These are phyloP conservation scores for Stromatinia cepivora DNA, from an alignment of 2,329 filamentous ascomycete genomes.

Conservation along the genomic window DNA sequence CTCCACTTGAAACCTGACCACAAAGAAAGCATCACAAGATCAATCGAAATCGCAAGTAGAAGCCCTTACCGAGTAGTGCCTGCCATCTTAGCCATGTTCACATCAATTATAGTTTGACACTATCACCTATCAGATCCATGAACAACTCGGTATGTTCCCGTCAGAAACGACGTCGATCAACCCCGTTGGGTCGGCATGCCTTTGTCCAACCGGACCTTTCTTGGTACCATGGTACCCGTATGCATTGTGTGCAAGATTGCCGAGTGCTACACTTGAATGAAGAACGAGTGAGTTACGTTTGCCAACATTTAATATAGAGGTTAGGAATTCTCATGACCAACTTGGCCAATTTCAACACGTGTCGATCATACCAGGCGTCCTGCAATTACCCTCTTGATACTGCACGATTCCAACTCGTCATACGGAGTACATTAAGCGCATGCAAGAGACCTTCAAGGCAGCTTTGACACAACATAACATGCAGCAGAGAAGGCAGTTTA, in stretches of 20 bases:
- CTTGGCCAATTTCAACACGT: not conserved
- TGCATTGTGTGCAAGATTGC: slow-evolving; percentile 2
- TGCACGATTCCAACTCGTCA: not conserved
- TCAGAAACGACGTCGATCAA: not conserved
- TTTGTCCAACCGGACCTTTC: not conserved
- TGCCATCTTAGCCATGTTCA: not conserved
- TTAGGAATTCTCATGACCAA: not conserved
- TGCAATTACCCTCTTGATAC: not conserved
- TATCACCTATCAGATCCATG: not conserved
- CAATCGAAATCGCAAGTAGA: not conserved
- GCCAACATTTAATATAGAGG: not conserved
- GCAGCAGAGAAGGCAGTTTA: not conserved
- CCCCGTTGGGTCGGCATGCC: not conserved
- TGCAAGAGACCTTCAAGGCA: not conserved
- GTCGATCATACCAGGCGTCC: not conserved
- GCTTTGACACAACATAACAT: not conserved
- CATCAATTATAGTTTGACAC: not conserved
- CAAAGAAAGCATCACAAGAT: not conserved
- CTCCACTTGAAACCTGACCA: not conserved
- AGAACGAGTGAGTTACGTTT: not conserved
- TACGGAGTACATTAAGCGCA: not conserved
- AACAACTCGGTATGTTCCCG: not conserved
- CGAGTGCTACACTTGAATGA: not conserved
- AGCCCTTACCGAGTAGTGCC: not conserved
- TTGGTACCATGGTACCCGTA: not conserved